A percentile compares a stretch with the other conserved stretches of the same genome.
phyloP scores from a whole-genome alignment of 345 rosid genomes.

The Pelargonium nanum region DNA sequence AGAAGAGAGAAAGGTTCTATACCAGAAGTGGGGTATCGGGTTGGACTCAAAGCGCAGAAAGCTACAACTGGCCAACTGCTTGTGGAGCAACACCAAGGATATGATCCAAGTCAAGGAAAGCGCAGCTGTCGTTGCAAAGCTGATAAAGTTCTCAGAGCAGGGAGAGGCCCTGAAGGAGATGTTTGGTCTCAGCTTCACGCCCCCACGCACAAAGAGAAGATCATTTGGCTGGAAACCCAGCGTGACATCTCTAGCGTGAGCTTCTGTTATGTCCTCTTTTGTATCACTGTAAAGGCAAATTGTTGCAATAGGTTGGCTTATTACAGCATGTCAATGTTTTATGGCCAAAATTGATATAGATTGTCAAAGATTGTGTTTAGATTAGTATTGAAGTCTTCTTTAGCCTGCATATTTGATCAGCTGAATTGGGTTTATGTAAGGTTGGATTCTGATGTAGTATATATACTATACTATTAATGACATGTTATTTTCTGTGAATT shows the following conservation, averaged over 20 bases:
- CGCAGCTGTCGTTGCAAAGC: slow-evolving; percentile 67
- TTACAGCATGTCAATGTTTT: too few relatives aligned
- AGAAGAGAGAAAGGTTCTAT: slow-evolving; percentile 56
- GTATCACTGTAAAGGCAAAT: too few relatives aligned
- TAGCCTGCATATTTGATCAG: too few relatives aligned
- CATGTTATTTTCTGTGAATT: too few relatives aligned
- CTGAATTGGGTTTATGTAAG: too few relatives aligned
- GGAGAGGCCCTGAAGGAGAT: slow-evolving; percentile 72
- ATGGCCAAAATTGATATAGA: too few relatives aligned
- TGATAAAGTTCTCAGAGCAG: slow-evolving; percentile 69
- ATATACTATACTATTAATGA: too few relatives aligned
- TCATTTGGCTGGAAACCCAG: slow-evolving; percentile 65
- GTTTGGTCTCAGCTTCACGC: slow-evolving; percentile 83
- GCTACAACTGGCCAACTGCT: slow-evolving; percentile 54
- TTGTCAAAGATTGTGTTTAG: too few relatives aligned
- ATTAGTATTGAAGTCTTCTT: too few relatives aligned
- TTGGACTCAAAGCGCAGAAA: slow-evolving; percentile 64
- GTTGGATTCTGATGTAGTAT: too few relatives aligned
- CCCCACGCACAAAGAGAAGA: slow-evolving; percentile 39
- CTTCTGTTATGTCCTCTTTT: background rate
- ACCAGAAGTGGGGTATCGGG: slow-evolving; percentile 64
- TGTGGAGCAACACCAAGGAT: slow-evolving; percentile 66
- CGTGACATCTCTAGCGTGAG: slow-evolving; percentile 19
- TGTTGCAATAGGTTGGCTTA: too few relatives aligned
- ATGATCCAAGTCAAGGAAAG: slow-evolving; percentile 51